A percentile compares a stretch with the other conserved stretches of the same genome.
Evolutionary conservation across 257 asterid species (phyloP).

Genomic region (Primulina huaijiensis): DNA sequence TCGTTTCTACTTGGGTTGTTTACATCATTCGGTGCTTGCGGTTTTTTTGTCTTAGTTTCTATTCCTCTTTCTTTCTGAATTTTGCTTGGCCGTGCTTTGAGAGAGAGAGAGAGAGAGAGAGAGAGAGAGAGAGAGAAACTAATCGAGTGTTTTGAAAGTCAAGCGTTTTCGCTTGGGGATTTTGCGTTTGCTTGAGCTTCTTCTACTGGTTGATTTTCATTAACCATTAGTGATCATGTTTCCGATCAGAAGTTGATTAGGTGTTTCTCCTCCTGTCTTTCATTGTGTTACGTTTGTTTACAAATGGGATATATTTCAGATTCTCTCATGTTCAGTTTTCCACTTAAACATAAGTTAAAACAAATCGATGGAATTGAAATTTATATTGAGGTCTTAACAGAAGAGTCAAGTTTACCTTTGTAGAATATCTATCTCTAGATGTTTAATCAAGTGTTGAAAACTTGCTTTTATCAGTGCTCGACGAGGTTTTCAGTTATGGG

Average conservation of each 20-base stretch:
- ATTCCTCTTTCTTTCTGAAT: slow-evolving; percentile 10
- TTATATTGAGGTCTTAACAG: neutral
- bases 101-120: neutral
- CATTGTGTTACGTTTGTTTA: neutral
- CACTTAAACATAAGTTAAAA: too few relatives aligned
- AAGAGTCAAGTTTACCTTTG: neutral
- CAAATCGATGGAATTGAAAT: neutral
- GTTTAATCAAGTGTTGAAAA: neutral
- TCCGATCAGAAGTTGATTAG: neutral
- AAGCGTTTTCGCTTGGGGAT: too few relatives aligned
- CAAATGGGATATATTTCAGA: too few relatives aligned
- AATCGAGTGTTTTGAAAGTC: neutral
- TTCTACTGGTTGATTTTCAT: neutral
- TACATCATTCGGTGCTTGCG: neutral
- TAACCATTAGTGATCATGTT: neutral
- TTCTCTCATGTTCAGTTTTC: too few relatives aligned
- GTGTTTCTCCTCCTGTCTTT: neutral
- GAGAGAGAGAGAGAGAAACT: neutral
- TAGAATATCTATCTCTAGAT: too few relatives aligned
- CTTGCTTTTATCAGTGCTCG: neutral
- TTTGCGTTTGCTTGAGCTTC: slow-evolving; percentile 2
- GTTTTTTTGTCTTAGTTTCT: neutral
- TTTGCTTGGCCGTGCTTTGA: neutral
- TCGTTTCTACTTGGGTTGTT: neutral
- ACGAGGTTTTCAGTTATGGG: too few relatives aligned